These are phyloP conservation scores for Dryas octopetala DNA, from an alignment of 306 rosid genomes.

Conservation along the genomic window DNA sequence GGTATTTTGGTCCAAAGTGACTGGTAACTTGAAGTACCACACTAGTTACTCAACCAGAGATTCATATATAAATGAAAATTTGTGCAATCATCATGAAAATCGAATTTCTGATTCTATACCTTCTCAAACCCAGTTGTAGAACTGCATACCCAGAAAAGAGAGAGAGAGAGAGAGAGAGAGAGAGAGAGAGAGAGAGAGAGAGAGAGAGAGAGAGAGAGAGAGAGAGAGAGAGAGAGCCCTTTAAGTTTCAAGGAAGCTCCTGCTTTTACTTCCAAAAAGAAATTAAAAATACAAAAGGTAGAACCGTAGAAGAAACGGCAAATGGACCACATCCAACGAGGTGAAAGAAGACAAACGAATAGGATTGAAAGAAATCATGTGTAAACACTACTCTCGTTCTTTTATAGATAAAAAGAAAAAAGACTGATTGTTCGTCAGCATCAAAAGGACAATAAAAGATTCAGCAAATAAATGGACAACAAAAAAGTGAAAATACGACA, in stretches of 20 bases:
- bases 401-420: background rate
- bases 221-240: background rate
- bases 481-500: slow-evolving; percentile 3
- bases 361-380: background rate
- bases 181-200: no score
- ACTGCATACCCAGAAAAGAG: background rate
- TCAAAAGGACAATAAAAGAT: background rate
- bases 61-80: background rate
- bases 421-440: slow-evolving; percentile 3
- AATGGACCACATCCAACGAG: slow-evolving; percentile 21
- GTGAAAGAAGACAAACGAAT: slow-evolving; percentile 20
- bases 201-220: background rate
- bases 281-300: slow-evolving; percentile 5
- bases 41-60: background rate
- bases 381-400: background rate
- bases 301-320: slow-evolving; percentile 20
- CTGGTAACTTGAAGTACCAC: background rate
- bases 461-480: background rate
- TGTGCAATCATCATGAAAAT: slow-evolving; percentile 2
- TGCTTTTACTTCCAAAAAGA: slow-evolving; percentile 7
- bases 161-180: no score
- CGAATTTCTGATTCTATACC: background rate
- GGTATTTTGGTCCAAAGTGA: background rate
- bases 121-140: background rate
- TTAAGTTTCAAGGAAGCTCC: slow-evolving; percentile 42